Conservation (phyloP, 2,329 filamentous ascomycete species). For the Fusarium chlamydosporum region DNA sequence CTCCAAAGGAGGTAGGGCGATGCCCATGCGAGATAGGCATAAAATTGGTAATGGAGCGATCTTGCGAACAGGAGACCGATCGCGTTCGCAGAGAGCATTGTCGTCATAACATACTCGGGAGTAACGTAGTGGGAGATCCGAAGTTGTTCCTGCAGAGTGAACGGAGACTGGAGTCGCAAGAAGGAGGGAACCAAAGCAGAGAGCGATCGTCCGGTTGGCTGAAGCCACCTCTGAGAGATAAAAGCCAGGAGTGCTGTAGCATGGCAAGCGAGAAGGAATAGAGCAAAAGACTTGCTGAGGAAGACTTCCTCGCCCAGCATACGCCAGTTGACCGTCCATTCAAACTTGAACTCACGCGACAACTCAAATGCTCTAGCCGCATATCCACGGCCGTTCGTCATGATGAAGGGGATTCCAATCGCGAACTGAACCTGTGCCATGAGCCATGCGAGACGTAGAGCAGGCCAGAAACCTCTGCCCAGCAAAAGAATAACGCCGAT, state of each 20-base stretch:
- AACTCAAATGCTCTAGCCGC: conserved; percentile 89
- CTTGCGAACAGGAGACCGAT: conserved; percentile 89
- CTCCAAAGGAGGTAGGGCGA: conserved; percentile 90
- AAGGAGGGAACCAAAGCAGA: conserved; percentile 66
- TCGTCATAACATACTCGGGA: conserved; percentile 80
- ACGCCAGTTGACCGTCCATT: conserved; percentile 99
- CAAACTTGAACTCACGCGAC: conserved; percentile 90
- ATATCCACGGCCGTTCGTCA: conserved; percentile 77
- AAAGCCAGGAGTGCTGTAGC: conserved; percentile 76
- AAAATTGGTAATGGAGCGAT: conserved; percentile 96
- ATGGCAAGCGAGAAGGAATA: conserved; percentile 76
- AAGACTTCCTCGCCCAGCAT: conserved; percentile 90
- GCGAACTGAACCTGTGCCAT: conserved; percentile 84
- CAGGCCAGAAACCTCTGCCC: conserved; percentile 74
- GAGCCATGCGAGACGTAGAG: conserved; percentile 76
- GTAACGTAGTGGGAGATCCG: conserved; percentile 72
- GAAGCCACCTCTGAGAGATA: conserved; percentile 77
- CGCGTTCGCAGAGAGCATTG: conserved; percentile 80
- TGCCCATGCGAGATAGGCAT: conserved; percentile 90
- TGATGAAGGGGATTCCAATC: conserved; percentile 76
- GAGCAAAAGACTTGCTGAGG: conserved; percentile 76
- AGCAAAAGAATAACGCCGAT: conserved; percentile 83
- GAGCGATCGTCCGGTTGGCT: conserved; percentile 72
- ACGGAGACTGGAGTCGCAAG: conserved; percentile 61
- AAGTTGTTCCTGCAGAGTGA: conserved; percentile 66